Evolutionary conservation across 1,284 basidiomycete species (phyloP).

Genomic region (Sporisorium reilianum): DNA sequence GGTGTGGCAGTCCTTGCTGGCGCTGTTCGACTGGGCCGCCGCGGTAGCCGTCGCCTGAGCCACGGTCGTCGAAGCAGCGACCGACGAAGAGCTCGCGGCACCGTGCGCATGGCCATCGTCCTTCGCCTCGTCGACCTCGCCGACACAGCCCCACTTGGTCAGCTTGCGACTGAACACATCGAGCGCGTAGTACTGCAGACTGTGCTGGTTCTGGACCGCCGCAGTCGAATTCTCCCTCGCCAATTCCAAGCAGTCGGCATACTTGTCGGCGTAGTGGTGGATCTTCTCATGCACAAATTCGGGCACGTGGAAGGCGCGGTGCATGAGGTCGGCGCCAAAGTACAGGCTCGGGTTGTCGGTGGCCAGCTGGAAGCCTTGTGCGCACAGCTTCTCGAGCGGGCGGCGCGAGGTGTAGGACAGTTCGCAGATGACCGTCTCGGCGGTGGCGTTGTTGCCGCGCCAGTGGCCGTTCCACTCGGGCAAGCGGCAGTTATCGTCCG

Average conservation of each 20-base stretch:
- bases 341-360: conserved; percentile 53
- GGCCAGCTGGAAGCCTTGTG: conserved; percentile 68
- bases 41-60: background rate
- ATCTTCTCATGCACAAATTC: conserved; percentile 65
- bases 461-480: conserved; percentile 71
- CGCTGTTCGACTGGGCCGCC: background rate
- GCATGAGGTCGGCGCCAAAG: conserved; percentile 70
- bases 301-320: conserved; percentile 70
- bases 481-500: conserved; percentile 68
- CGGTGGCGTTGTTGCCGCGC: conserved; percentile 71
- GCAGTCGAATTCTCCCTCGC: conserved; percentile 68
- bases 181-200: conserved; percentile 70
- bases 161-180: conserved; percentile 70
- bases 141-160: conserved; percentile 61
- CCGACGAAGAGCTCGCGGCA: background rate
- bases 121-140: conserved; percentile 8
- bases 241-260: conserved; percentile 66
- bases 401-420: conserved; percentile 48
- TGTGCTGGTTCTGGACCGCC: conserved; percentile 69
- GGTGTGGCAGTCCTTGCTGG: conserved; percentile 40
- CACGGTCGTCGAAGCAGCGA: background rate
- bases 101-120: conserved; percentile 1
- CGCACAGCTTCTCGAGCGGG: conserved; percentile 61
- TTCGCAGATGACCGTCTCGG: conserved; percentile 70
- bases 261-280: conserved; percentile 69